Conservation (phyloP, 345 rosid genomes). For the Brassica nigra region DNA sequence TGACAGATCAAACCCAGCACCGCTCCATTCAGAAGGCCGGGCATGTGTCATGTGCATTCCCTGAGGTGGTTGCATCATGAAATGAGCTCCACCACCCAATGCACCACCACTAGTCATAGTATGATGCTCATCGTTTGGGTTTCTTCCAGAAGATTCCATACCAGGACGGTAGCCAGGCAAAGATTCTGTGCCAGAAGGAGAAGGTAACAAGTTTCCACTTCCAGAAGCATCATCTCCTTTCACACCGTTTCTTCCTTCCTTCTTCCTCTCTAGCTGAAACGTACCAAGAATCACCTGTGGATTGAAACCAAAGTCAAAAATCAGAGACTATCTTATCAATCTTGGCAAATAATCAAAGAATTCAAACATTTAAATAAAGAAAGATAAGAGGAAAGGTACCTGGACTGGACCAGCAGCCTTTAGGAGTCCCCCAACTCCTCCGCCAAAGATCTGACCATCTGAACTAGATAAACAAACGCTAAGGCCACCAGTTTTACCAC, state of each 20-base stretch:
- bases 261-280: conserved; percentile 56
- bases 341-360: background rate
- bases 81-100: conserved; percentile 51
- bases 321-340: background rate
- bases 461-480: conserved; percentile 72
- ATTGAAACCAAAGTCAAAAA: background rate
- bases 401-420: conserved; percentile 90
- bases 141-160: conserved; percentile 30
- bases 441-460: conserved; percentile 84
- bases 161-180: conserved; percentile 51
- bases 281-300: conserved; percentile 69
- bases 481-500: conserved; percentile 83
- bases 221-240: conserved; percentile 51
- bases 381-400: conserved; percentile 46
- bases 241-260: conserved; percentile 42
- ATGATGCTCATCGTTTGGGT: conserved; percentile 52
- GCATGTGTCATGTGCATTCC: conserved; percentile 41
- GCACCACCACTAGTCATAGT: conserved; percentile 32
- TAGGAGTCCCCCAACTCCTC: conserved; percentile 82
- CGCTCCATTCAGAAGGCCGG: conserved; percentile 46
- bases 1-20: conserved; percentile 10
- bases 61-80: conserved; percentile 51
- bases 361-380: background rate
- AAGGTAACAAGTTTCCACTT: conserved; percentile 52
- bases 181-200: conserved; percentile 50